These are phyloP conservation scores for Tillandsia leiboldiana DNA, from an alignment of 176 grass and related monocot genomes.

Conservation along the genomic window DNA sequence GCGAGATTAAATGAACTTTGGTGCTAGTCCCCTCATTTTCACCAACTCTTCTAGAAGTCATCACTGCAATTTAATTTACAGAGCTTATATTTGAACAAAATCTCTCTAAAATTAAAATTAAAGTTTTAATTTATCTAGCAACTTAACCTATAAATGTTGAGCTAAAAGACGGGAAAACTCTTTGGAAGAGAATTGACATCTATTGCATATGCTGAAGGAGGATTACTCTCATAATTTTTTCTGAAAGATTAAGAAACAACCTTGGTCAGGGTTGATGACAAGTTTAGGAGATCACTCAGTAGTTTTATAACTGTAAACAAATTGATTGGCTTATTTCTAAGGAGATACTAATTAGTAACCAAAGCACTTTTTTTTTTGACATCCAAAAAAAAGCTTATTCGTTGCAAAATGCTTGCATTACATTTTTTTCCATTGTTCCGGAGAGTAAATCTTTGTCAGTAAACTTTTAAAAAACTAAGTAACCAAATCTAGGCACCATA, in stretches of 20 bases:
- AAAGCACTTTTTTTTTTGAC: background rate
- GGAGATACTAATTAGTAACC: background rate
- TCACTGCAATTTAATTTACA: constrained; percentile 4
- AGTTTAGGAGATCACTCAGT: background rate
- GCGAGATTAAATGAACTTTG: constrained; percentile 17
- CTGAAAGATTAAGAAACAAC: constrained; percentile 7
- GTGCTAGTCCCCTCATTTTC: constrained; percentile 5
- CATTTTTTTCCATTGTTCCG: too few relatives aligned
- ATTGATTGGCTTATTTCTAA: background rate
- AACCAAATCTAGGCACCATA: too few relatives aligned
- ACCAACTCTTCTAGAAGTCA: background rate
- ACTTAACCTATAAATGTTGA: constrained; percentile 12
- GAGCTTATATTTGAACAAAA: constrained; percentile 2
- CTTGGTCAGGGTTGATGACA: background rate
- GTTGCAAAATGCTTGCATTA: too few relatives aligned
- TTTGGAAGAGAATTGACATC: constrained; percentile 6
- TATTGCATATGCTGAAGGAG: constrained; percentile 14
- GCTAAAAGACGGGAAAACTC: constrained; percentile 3
- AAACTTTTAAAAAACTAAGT: too few relatives aligned
- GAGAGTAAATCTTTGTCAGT: too few relatives aligned
- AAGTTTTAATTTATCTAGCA: background rate
- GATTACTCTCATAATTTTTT: constrained; percentile 19
- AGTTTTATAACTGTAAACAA: background rate
- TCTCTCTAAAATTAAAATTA: constrained; percentile 2
- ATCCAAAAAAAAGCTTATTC: background rate